Evolutionary conservation across 345 rosid genomes (phyloP).

Genomic region (Eucalyptus victrix): DNA sequence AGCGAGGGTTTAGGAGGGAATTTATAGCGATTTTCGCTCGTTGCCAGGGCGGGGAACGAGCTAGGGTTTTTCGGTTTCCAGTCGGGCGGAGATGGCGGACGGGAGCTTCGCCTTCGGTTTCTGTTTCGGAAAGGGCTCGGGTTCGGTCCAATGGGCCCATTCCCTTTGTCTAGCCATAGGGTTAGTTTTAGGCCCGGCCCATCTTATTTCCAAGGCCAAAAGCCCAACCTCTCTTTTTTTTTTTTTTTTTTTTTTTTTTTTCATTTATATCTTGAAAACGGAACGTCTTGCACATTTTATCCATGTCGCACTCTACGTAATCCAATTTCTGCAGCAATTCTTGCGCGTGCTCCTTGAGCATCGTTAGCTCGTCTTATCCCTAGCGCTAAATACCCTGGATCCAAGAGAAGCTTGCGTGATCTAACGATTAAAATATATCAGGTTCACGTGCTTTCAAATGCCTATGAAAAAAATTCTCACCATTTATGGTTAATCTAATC

Average conservation of each 20-base stretch:
- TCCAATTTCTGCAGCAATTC: neutral
- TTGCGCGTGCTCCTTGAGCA: neutral
- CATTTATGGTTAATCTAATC: too few species aligned
- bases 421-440: fast-evolving
- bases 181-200: neutral
- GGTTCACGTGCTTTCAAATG: neutral
- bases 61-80: neutral
- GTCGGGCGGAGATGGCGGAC: neutral
- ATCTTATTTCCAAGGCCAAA: neutral
- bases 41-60: neutral
- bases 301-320: neutral
- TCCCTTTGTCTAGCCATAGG: neutral
- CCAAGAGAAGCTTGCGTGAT: neutral
- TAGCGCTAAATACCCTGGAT: neutral
- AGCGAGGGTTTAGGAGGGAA: neutral
- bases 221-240: neutral
- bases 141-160: neutral
- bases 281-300: neutral
- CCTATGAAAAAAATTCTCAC: neutral
- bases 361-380: neutral
- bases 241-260: neutral
- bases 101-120: neutral
- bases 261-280: neutral
- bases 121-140: neutral
- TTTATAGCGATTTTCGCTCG: neutral